Conservation (phyloP, 306 rosid genomes). For the cucumber (Cucumis sativus) region Cucumber_9930_V3 NC_026656.2:3572001-3572500, state of each 20-base stretch:
- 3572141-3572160: slow-evolving; percentile 57
- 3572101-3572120: slow-evolving; percentile 19
- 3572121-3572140: slow-evolving; percentile 53
- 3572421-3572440: not conserved
- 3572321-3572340: not conserved
- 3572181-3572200: slow-evolving; percentile 75
- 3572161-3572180: slow-evolving; percentile 52
- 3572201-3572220: slow-evolving; percentile 48
- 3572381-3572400: not conserved
- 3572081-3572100: not conserved
- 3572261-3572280: not conserved
- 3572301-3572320: not conserved
- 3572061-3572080: no score
- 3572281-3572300: not conserved
- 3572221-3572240: slow-evolving; percentile 5
- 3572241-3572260: not conserved
- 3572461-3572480: not conserved
- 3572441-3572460: not conserved
- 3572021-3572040: not conserved
- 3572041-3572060: not conserved
- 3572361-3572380: not conserved
- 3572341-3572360: not conserved
- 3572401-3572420: not conserved
- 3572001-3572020: not conserved
- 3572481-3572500: not conserved